phyloP scores from a whole-genome alignment of 805 yeast species.

The Saccharomycopsis fermentans region DNA sequence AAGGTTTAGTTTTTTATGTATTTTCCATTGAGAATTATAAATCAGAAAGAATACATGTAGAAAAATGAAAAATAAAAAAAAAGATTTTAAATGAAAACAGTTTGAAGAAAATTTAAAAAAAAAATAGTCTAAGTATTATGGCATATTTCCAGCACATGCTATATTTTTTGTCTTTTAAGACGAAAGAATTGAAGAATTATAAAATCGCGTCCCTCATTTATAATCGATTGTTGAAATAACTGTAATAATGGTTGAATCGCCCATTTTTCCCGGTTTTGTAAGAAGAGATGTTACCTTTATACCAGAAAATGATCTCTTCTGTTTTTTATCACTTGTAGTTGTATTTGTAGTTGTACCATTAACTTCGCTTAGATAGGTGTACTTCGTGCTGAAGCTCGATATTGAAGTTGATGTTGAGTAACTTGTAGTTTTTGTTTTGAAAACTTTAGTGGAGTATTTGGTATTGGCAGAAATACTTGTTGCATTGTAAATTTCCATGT shows the following conservation, averaged over 20 bases:
- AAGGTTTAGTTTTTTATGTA: not conserved
- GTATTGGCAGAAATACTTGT: not conserved
- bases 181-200: not conserved
- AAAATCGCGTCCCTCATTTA: not conserved
- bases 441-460: not conserved
- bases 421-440: not conserved
- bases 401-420: not conserved
- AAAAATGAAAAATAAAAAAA: slow-evolving; percentile 5
- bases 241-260: not conserved
- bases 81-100: not conserved
- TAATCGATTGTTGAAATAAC: not conserved
- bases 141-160: not conserved
- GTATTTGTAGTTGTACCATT: not conserved
- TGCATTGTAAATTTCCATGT: not conserved
- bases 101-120: not conserved
- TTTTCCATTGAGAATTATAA: not conserved
- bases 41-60: not conserved
- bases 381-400: not conserved
- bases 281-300: not conserved
- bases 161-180: not conserved
- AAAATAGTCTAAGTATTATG: not conserved
- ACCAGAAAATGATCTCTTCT: not conserved
- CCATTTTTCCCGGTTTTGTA: not conserved
- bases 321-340: not conserved
- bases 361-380: not conserved